These are phyloP conservation scores for Cutaneotrichosporon sp. DNA, from an alignment of 1,284 basidiomycete species.

Conservation along the genomic window DNA sequence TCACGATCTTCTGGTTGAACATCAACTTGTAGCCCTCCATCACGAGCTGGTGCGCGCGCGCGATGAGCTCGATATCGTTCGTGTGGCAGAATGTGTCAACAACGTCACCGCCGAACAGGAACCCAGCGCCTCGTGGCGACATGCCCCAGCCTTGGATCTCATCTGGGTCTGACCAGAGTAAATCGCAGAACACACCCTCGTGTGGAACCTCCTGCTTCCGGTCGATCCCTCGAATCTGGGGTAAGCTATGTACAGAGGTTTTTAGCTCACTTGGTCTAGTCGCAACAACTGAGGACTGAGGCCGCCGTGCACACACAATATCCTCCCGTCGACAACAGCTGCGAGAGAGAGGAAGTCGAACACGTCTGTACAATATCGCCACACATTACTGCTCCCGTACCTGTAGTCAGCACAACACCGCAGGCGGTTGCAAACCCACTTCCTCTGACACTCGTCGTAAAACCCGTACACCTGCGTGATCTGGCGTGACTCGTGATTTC, in stretches of 20 bases:
- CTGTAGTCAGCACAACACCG: conserved; percentile 5
- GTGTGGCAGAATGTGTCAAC: conserved; percentile 83
- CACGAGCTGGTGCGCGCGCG: conserved; percentile 93
- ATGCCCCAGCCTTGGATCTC: conserved; percentile 92
- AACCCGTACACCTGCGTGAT: conserved; percentile 99
- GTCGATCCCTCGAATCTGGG: conserved; percentile 88
- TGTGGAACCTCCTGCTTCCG: conserved; percentile 99
- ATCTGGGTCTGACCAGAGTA: conserved; percentile 98
- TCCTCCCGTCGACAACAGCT: conserved; percentile 90
- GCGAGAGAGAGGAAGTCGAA: conserved; percentile 94
- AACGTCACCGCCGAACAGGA: conserved; percentile 89
- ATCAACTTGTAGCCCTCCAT: conserved; percentile 99
- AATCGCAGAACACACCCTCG: conserved; percentile 97
- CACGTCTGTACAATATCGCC: conserved; percentile 97
- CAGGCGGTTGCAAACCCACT: conserved; percentile 45
- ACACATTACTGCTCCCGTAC: conserved; percentile 91
- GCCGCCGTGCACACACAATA: conserved; percentile 90
- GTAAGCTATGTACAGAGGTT: conserved; percentile 5
- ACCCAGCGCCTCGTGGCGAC: conserved; percentile 94
- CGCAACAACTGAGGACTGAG: conserved; percentile 77
- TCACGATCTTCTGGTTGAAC: conserved; percentile 94
- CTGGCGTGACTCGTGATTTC: conserved; percentile 98
- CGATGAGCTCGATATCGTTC: conserved; percentile 91
- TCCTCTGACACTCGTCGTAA: conserved; percentile 96
- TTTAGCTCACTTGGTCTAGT: conserved; percentile 71